Percentiles rank a stretch among this genome's conserved stretches.
Conservation (phyloP, 2,329 filamentous ascomycete species). For the Alternaria rosae region DNA sequence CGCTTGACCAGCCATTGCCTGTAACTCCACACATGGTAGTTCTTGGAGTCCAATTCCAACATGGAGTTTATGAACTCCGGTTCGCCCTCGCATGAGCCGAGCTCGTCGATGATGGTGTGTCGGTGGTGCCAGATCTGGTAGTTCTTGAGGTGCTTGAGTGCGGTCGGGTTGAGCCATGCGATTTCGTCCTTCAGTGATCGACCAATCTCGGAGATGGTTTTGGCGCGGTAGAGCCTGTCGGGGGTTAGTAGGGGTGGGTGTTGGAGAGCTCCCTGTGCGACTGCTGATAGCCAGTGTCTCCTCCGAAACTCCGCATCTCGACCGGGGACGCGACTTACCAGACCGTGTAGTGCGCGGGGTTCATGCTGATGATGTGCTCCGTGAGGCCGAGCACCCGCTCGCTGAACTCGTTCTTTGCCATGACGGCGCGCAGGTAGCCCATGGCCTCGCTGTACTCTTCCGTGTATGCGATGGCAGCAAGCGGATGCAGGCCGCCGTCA, state of each 20-base stretch:
- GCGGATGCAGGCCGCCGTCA: slow-evolving; percentile 76
- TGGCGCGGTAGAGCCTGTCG: slow-evolving; percentile 82
- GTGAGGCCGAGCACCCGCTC: slow-evolving; percentile 81
- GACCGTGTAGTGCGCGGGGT: slow-evolving; percentile 97
- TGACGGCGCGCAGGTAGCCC: slow-evolving; percentile 90
- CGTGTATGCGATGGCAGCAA: slow-evolving; percentile 92
- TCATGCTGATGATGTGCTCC: slow-evolving; percentile 88
- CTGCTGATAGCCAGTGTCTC: slow-evolving; percentile 1
- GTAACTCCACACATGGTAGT: slow-evolving; percentile 99
- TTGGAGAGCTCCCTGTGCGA: neutral
- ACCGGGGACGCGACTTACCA: slow-evolving; percentile 64
- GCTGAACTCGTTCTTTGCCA: slow-evolving; percentile 86
- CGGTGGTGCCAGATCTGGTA: slow-evolving; percentile 93
- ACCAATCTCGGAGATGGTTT: slow-evolving; percentile 73
- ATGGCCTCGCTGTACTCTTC: slow-evolving; percentile 91
- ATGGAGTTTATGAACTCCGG: slow-evolving; percentile 78
- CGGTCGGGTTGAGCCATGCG: slow-evolving; percentile 83
- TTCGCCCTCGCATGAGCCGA: slow-evolving; percentile 70
- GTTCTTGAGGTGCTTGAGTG: slow-evolving; percentile 88
- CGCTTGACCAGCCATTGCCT: slow-evolving; percentile 77
- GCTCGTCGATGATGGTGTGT: slow-evolving; percentile 64
- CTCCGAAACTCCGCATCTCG: slow-evolving; percentile 4
- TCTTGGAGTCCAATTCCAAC: slow-evolving; percentile 87
- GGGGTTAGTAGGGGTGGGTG: slow-evolving; percentile 22
- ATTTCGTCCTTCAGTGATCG: slow-evolving; percentile 76